These are phyloP conservation scores for Sechiopsis laciniata DNA, from an alignment of 306 rosid species.

Conservation along the genomic window DNA sequence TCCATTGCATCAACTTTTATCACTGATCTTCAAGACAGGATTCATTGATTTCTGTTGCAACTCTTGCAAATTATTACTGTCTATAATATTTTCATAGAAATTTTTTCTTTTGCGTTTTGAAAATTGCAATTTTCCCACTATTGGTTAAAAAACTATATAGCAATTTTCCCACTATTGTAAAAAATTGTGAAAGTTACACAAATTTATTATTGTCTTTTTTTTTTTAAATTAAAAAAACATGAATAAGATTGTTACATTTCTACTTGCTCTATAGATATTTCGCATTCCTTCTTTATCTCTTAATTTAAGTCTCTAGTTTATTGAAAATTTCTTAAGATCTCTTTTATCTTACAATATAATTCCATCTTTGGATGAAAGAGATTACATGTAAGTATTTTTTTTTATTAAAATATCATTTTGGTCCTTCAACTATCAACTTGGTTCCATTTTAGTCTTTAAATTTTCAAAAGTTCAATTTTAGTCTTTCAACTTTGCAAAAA, in stretches of 20 bases:
- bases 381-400: no score
- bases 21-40: conserved; percentile 79
- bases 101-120: background rate
- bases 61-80: background rate
- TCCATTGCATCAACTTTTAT: conserved; percentile 69
- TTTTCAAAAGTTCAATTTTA: no score
- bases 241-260: background rate
- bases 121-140: background rate
- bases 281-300: background rate
- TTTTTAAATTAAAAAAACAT: background rate
- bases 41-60: conserved; percentile 15
- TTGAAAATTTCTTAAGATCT: no score
- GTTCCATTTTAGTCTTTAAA: no score
- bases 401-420: no score
- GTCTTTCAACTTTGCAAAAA: no score
- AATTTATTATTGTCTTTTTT: no score
- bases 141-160: no score
- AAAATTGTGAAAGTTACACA: background rate
- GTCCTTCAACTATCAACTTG: no score
- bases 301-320: no score
- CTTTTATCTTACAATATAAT: no score
- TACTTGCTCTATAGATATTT: background rate
- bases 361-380: no score
- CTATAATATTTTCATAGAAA: background rate
- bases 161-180: background rate